These are phyloP conservation scores for Calonectria hongkongensis DNA, from an alignment of 2,329 filamentous ascomycete species.

Conservation along the genomic window DNA sequence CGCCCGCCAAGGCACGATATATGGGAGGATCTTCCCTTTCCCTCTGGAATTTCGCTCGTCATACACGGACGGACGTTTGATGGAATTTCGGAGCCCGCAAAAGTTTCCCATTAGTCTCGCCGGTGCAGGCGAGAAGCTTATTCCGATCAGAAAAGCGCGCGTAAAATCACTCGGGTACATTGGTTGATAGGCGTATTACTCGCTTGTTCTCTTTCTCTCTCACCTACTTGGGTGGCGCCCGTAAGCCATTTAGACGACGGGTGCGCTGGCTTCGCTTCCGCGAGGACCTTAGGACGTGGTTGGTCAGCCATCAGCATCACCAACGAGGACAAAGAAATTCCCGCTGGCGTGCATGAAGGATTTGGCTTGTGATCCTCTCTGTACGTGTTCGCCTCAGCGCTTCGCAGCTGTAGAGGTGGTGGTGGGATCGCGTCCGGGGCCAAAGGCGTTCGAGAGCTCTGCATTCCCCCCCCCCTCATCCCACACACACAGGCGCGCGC, in stretches of 20 bases:
- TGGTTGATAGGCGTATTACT: slow-evolving; percentile 7
- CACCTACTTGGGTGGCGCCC: not conserved
- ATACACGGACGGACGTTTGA: not conserved
- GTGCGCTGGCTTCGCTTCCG: not conserved
- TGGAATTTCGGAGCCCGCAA: slow-evolving; percentile 13
- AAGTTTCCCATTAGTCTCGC: slow-evolving; percentile 21
- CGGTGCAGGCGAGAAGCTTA: slow-evolving; percentile 28
- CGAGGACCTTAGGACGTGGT: not conserved
- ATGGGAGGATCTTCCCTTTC: not conserved
- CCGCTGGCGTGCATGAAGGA: slow-evolving; percentile 23
- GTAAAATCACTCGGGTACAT: slow-evolving; percentile 1
- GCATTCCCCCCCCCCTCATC: not conserved
- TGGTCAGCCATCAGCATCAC: slow-evolving; percentile 21
- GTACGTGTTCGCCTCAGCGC: not conserved
- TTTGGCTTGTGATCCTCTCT: slow-evolving; percentile 20
- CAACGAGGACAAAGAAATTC: not conserved
- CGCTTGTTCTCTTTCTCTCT: too few relatives aligned
- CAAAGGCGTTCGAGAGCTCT: not conserved
- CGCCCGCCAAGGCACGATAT: not conserved
- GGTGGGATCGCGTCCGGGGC: slow-evolving; percentile 11
- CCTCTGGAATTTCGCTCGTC: not conserved
- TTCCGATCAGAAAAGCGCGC: not conserved
- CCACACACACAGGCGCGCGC: not conserved
- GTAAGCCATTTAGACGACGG: slow-evolving; percentile 8
- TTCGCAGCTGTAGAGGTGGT: not conserved